A percentile compares a stretch with the other conserved stretches of the same genome.
Conservation (phyloP, 140 eudicot genomes). For the Flaveria floridana region DNA sequence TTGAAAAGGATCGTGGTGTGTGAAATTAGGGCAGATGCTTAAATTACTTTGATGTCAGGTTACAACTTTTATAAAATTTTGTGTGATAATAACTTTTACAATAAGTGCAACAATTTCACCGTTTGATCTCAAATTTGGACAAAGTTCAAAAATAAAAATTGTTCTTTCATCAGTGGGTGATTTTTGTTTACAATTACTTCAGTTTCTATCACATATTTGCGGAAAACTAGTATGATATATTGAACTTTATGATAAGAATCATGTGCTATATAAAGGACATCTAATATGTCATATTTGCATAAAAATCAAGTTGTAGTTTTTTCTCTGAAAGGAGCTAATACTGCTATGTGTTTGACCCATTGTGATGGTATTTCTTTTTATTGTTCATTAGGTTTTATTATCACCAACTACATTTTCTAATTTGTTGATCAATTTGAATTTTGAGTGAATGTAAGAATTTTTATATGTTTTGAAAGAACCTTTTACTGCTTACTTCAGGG, state of each 20-base stretch:
- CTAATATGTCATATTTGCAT: not conserved
- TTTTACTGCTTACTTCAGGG: conserved; percentile 26
- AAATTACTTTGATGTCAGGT: not conserved
- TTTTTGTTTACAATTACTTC: not conserved
- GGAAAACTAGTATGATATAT: not conserved
- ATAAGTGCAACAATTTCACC: not conserved
- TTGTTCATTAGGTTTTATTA: conserved; percentile 9
- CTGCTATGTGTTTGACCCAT: not conserved
- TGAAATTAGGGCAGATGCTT: conserved; percentile 9
- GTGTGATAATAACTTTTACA: not conserved
- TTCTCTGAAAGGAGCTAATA: not conserved
- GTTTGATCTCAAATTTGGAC: conserved; percentile 2
- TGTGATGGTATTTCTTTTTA: not conserved
- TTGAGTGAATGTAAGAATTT: not conserved
- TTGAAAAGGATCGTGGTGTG: not conserved
- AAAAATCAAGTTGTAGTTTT: not conserved
- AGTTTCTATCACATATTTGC: not conserved
- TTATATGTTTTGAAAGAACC: conserved; percentile 19
- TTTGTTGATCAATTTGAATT: not conserved
- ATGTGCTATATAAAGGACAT: not conserved
- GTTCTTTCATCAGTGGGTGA: not conserved
- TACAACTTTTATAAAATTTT: not conserved
- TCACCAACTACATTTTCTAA: not conserved
- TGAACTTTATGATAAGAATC: not conserved
- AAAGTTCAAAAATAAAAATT: not conserved